Conservation (phyloP, 106 monocot genomes). For the Agapanthus africanus region DNA sequence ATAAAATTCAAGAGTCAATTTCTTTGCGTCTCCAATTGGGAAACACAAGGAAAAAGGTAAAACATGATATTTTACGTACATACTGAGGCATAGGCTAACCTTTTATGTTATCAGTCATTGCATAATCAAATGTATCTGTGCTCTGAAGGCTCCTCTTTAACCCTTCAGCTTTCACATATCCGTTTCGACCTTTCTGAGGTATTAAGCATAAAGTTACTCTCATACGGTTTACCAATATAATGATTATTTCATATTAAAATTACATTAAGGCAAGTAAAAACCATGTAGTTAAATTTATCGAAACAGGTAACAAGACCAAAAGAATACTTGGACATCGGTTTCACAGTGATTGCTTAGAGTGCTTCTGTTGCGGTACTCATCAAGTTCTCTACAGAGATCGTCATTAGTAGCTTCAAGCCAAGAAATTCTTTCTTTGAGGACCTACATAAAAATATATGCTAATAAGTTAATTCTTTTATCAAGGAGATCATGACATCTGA, state of each 20-base stretch:
- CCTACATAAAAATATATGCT: conserved; percentile 33
- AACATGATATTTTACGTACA: no score
- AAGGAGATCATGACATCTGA: neutral
- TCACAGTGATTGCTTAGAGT: conserved; percentile 32
- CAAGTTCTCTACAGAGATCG: conserved; percentile 73
- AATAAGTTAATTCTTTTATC: neutral
- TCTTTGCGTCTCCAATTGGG: neutral
- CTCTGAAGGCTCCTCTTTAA: conserved; percentile 62
- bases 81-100: conserved; percentile 21
- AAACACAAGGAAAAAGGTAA: neutral
- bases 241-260: neutral
- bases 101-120: conserved; percentile 43
- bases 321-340: conserved; percentile 43
- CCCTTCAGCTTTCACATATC: conserved; percentile 52
- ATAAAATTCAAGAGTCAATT: neutral
- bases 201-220: conserved; percentile 10
- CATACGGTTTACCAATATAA: neutral
- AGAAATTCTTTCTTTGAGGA: conserved; percentile 77
- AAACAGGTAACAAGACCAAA: neutral
- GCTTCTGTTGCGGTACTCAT: conserved; percentile 35
- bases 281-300: neutral
- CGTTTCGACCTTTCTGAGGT: conserved; percentile 49
- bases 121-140: conserved; percentile 50
- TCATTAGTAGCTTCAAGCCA: conserved; percentile 88
- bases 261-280: neutral